A percentile compares a stretch with the other conserved stretches of the same genome.
phyloP scores from a whole-genome alignment of 352 stramenopile species.

The Globisporangium irregulare region DNA sequence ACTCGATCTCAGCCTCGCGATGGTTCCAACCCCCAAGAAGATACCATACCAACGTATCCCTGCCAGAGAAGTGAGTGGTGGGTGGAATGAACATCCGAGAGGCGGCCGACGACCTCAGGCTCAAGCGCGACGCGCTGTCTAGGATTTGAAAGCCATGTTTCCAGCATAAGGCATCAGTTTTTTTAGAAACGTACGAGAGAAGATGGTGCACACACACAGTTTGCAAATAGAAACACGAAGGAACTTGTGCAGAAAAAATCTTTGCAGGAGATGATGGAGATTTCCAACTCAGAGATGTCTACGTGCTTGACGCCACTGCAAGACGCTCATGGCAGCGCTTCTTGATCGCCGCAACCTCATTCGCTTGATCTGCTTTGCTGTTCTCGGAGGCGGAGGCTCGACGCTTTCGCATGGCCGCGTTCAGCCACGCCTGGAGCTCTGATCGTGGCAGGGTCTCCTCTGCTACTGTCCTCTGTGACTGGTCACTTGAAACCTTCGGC shows the following conservation, averaged over 20 bases:
- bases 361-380: background rate
- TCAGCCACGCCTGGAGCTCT: slow-evolving; percentile 34
- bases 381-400: background rate
- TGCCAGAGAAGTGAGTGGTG: too few species aligned
- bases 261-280: too few species aligned
- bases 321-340: slow-evolving; percentile 20
- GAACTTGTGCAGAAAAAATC: background rate
- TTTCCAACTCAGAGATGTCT: slow-evolving; percentile 1
- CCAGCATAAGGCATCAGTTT: too few species aligned
- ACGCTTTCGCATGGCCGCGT: slow-evolving; percentile 27
- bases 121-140: too few species aligned
- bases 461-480: background rate
- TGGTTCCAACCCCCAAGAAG: too few species aligned
- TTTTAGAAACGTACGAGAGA: too few species aligned
- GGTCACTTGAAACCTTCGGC: slow-evolving; percentile 29
- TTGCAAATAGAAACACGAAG: background rate
- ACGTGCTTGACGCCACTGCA: slow-evolving; percentile 3
- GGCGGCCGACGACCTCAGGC: too few species aligned
- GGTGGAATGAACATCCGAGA: too few species aligned
- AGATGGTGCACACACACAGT: too few species aligned
- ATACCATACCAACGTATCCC: too few species aligned
- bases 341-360: slow-evolving; percentile 13
- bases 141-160: too few species aligned
- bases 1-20: too few species aligned
- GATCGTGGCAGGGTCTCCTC: slow-evolving; percentile 13